Evolutionary conservation across 139 green algal species (phyloP).

Genomic region (Diplosphaera chodatii): DNA sequence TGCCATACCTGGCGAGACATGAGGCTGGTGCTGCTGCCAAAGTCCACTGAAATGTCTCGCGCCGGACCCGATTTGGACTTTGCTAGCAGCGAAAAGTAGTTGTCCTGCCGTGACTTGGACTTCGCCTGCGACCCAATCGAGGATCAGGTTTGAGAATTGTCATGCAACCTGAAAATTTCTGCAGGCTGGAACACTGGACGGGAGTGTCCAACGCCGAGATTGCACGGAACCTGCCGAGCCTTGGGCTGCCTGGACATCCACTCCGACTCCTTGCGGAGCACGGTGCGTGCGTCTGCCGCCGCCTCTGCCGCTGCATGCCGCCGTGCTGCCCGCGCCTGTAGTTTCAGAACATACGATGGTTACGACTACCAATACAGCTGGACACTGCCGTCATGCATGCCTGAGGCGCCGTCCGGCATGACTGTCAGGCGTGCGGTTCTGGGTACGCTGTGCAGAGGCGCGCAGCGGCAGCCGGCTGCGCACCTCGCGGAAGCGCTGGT

Average conservation of each 20-base stretch:
- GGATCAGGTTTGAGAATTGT: no score
- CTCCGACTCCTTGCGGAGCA: conserved; percentile 63
- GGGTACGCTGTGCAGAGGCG: no score
- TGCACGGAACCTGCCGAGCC: conserved; percentile 28
- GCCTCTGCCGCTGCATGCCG: conserved; percentile 44
- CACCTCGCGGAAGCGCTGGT: conserved; percentile 49
- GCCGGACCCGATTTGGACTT: conserved; percentile 26
- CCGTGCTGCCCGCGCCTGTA: conserved; percentile 36
- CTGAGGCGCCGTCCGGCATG: no score
- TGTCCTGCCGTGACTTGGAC: conserved; percentile 1
- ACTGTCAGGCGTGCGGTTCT: no score
- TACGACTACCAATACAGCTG: no score
- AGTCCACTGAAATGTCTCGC: conserved; percentile 37
- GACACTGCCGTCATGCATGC: no score
- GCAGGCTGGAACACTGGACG: no score
- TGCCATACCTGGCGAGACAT: conserved; percentile 31
- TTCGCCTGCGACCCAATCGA: conserved; percentile 19
- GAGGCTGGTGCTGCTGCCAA: conserved; percentile 16
- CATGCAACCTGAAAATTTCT: no score
- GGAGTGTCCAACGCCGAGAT: no score
- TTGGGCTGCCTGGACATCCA: conserved; percentile 82
- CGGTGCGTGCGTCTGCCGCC: conserved; percentile 46
- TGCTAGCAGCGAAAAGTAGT: conserved; percentile 57
- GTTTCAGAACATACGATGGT: no score
- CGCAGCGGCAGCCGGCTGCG: no score